Conservation (phyloP, 2,329 filamentous ascomycete genomes). For the Colletotrichum agaves region DNA sequence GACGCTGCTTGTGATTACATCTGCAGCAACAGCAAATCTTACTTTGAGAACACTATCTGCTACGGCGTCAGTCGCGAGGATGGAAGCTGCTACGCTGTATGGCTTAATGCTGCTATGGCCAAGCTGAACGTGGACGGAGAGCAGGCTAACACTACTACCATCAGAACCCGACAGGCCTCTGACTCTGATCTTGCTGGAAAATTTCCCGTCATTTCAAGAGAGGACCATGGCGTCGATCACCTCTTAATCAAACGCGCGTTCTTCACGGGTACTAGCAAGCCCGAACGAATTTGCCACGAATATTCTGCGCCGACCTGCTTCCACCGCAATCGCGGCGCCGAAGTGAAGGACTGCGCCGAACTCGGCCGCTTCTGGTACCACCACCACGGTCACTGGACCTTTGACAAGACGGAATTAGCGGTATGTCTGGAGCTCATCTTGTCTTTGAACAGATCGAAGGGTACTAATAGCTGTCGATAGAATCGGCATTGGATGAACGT, state of each 20-base stretch:
- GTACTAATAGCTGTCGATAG: too few species aligned
- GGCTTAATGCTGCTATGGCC: neutral
- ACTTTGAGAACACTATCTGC: constrained; percentile 3
- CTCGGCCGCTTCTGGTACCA: neutral
- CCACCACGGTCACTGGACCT: neutral
- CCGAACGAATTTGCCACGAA: neutral
- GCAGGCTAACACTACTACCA: neutral
- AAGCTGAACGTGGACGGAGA: neutral
- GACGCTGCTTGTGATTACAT: constrained; percentile 1
- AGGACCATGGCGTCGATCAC: neutral
- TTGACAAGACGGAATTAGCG: constrained; percentile 1
- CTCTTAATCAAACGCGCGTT: constrained; percentile 5
- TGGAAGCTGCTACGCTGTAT: constrained; percentile 13
- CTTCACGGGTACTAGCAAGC: neutral
- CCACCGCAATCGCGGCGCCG: constrained; percentile 12
- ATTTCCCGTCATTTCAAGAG: neutral
- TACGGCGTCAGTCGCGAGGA: constrained; percentile 1
- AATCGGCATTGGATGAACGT: constrained; percentile 14
- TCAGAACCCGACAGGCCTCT: neutral
- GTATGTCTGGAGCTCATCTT: too few species aligned
- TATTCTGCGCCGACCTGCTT: neutral
- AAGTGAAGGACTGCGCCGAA: neutral
- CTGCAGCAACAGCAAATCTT: neutral
- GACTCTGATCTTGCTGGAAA: neutral
- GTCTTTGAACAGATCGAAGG: too few species aligned